Evolutionary conservation across 345 rosid genomes (phyloP), one percentile per base, ranked within the genome.

Genomic region (Acer yangbiense): DNA sequence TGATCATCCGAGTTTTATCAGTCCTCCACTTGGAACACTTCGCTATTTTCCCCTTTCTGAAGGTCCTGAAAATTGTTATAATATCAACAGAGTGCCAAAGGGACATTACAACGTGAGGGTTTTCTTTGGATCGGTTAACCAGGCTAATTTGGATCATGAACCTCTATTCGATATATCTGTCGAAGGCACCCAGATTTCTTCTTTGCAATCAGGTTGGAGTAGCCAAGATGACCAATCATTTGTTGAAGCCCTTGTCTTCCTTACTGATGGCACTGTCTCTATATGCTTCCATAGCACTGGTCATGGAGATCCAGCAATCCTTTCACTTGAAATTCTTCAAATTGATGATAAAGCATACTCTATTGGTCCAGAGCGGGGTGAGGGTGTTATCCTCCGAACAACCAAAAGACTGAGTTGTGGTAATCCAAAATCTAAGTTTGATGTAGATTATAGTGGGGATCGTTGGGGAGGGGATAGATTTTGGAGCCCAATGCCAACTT

Each of bases 381-480:
- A 86, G 68, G 93, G 87, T 68, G 68, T 83, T 39, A 87, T 94
- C 64, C 88, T 97, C 3, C 90, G 90, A 84, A 93, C 98, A 20
- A 95, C 87, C 39, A 83, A 86, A 2, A 90, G 99, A 82, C 72
- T 94, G 77, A 93, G 89, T 82, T 91, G 92, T 82, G 99, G 99
- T 18, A 88, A 86, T 27, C 89, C 91, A 68, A 82, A 81, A 83
- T 76, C 92, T 2, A 93, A 78, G 82, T 94, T 97, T 69, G 98
- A 82, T 84, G 88, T 77, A 78, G 98, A 92, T 74, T 94, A 90
- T 46, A 81, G 88, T 52, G 99, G 89, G 18, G 92, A 94, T 77
- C 91, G 55, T 57, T 97, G 99, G 99, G 98, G 99, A 66, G 98
- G 99, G 81, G 99, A 97, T 83, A 94, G 99, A 82, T 97, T 90